Base-by-base conservation (phyloP, 768 basidiomycete genomes). In the Serendipita vermifera region DNA sequence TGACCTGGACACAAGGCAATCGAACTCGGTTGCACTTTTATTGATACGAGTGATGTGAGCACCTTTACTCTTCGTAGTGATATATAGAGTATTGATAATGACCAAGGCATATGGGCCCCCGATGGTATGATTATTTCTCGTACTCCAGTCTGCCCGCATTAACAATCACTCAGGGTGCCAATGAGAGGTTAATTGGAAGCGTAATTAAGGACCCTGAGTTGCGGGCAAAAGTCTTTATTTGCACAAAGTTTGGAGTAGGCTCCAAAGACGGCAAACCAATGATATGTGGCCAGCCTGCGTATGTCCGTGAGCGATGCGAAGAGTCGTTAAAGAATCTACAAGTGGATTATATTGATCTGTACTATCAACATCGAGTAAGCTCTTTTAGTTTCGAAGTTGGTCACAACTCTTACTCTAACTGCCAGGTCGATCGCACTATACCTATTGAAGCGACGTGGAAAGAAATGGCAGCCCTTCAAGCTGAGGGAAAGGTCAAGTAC, bases 401-500 rank as follows among this genome's bases (percentile, higher is more conserved):
- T 56, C 29, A 26, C 22, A 39, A 31, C 56, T 35, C 22, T 6
- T 58, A 36, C 41, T 58, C 55, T 33, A 53, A 54, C n/a, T 63
- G 62, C 59, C 59, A 63, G 15, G 36, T 62, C 51, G 64, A 64
- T 58, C 26, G 22, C n/a, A 62, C 58, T 3, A 59, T 56, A 2
- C 64, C 64, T 3, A 64, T 65, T 43, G 64, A 65, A 51, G 36
- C 58, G 17, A 61, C 59, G 0, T 57, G 63, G 26, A 22, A 38
- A 9, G 64, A 61, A 15, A 58, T 64, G 56, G 56, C 48, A 32
- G 57, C 62, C 36, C 58, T 62, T 13, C 57, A 62, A n/a, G 40
- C 57, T 9, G 59, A 57, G n/a, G 76, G 75, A 1, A 78, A 75
- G 62, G 70, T 77, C 53, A 73, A 72, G 55, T 71, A 76, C 62